Conservation (phyloP, 2,329 filamentous ascomycete genomes). For the Calycina herbarum region DNA sequence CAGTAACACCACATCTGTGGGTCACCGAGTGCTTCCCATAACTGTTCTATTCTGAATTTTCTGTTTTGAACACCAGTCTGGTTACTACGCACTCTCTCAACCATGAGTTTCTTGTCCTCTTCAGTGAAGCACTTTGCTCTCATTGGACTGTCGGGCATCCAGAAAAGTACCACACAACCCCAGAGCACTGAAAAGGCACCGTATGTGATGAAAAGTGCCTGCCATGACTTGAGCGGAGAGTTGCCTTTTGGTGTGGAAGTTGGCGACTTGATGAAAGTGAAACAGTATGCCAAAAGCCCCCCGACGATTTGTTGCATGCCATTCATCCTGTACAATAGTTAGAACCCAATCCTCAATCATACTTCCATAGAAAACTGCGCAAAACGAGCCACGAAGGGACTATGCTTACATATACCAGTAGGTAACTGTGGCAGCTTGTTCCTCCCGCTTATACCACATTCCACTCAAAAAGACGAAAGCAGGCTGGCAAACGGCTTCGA, state of each 20-base stretch:
- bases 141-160: slow-evolving; percentile 28
- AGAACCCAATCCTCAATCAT: not conserved
- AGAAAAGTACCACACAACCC: slow-evolving; percentile 42
- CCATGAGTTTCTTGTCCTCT: slow-evolving; percentile 34
- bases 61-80: slow-evolving; percentile 56
- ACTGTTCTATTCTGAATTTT: slow-evolving; percentile 50
- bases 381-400: not conserved
- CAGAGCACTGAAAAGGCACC: slow-evolving; percentile 46
- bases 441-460: slow-evolving; percentile 72
- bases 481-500: slow-evolving; percentile 67
- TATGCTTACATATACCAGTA: slow-evolving; percentile 38
- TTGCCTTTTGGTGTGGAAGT: slow-evolving; percentile 32
- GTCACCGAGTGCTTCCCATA: slow-evolving; percentile 56
- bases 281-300: slow-evolving; percentile 62
- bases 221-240: slow-evolving; percentile 56
- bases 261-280: slow-evolving; percentile 46
- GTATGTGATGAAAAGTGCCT: slow-evolving; percentile 53
- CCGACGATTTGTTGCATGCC: slow-evolving; percentile 68
- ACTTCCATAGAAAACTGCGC: too few relatives aligned
- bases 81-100: slow-evolving; percentile 56
- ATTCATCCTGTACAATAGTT: slow-evolving; percentile 67
- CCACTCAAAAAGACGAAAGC: slow-evolving; percentile 66
- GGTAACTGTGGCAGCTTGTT: slow-evolving; percentile 63
- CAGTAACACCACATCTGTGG: slow-evolving; percentile 56
- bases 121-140: slow-evolving; percentile 27